These are phyloP conservation scores for Mucor saturninus DNA, from an alignment of 371 early-diverging fungal species.

Conservation along the genomic window DNA sequence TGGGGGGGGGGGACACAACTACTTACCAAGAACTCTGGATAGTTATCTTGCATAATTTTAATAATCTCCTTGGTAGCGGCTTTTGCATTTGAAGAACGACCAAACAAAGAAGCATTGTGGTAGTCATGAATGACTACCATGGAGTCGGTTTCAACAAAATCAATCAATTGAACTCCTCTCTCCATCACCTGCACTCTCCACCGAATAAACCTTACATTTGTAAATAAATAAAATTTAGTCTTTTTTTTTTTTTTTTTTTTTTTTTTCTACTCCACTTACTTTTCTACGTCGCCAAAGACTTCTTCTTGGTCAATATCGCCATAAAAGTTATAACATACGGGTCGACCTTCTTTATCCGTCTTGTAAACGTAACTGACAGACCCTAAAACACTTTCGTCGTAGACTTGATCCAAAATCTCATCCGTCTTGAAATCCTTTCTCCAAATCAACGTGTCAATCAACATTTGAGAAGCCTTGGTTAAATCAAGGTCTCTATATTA, in stretches of 20 bases:
- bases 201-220: slow-evolving; percentile 50
- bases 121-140: slow-evolving; percentile 70
- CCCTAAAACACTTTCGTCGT: slow-evolving; percentile 53
- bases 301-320: slow-evolving; percentile 59
- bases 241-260: too few relatives aligned
- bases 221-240: neutral
- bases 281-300: slow-evolving; percentile 62
- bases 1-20: neutral
- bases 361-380: slow-evolving; percentile 57
- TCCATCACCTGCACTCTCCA: slow-evolving; percentile 71
- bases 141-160: slow-evolving; percentile 57
- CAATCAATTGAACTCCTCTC: slow-evolving; percentile 54
- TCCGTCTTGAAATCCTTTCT: slow-evolving; percentile 57
- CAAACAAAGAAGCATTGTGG: slow-evolving; percentile 53
- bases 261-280: slow-evolving; percentile 18
- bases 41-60: slow-evolving; percentile 65
- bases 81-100: slow-evolving; percentile 55
- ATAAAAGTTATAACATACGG: slow-evolving; percentile 68
- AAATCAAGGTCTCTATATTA: slow-evolving; percentile 39
- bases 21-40: slow-evolving; percentile 63
- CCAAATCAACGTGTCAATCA: slow-evolving; percentile 58
- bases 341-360: slow-evolving; percentile 55
- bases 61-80: slow-evolving; percentile 60
- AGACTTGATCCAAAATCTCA: slow-evolving; percentile 48
- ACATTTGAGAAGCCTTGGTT: slow-evolving; percentile 50